Base-by-base conservation (phyloP, 2,329 filamentous ascomycete species). In the Verticillium nubilum region DNA sequence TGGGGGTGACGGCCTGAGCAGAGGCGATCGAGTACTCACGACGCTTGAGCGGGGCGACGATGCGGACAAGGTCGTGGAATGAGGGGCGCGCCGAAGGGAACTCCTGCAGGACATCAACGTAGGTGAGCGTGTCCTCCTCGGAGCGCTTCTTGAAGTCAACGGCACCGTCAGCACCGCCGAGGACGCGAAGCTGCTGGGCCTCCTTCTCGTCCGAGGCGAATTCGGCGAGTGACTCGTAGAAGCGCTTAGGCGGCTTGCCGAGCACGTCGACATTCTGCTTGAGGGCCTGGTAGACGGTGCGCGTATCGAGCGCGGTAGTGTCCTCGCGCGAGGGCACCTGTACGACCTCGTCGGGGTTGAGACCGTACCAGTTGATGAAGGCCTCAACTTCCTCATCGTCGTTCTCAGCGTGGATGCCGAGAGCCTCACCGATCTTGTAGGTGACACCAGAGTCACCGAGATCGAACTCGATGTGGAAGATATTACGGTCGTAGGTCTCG, bases 391-490 rank as follows among this genome's bases (percentile, higher is more conserved):
- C 84, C 53, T 80, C 78, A 54, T 87, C 82, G 73, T 98, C 89
- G 75, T 99, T 99, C 76, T 98, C 91, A 6, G 92, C 91, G 74
- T 99, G 95, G 63, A 99, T 93, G 65, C 95, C 95, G 19, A 99
- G 87, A 54, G 95, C 95, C 78, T 99, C 95, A 60, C 95, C 95
- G 69, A 99, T 98, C 72, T 96, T 91, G 78, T 99, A 99, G 50
- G 86, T 97, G 64, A 99, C 86, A 42, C 93, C 94, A 33, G 94
- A 96, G 69, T 88, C 78, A 62, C 94, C 94, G 26, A 99, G 86
- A 71, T 98, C 95, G 69, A 99, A 99, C 77, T 99, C 95, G 63
- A 99, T 98, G 79, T 99, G 95, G 88, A 99, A 99, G 76, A 99
- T 98, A 82, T 99, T 97, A 67, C 95, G 92, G 75, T 98, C 93